phyloP scores from a whole-genome alignment of 257 asterid species.

The Penstemon eatonii region DNA sequence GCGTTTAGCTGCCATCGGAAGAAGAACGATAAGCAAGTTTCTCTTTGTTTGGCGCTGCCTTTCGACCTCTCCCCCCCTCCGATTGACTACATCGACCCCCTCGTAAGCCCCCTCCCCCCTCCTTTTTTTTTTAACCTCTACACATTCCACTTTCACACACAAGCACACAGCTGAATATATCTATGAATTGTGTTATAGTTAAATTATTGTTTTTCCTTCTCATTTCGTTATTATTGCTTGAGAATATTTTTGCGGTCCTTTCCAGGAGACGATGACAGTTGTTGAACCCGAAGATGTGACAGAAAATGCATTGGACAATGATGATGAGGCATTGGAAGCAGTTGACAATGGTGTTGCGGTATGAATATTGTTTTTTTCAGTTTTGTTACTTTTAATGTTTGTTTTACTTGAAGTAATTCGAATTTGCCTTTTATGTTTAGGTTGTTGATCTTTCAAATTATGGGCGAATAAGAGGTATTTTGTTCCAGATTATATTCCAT shows the following conservation, averaged over 20 bases:
- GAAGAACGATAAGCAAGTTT: conserved; percentile 21
- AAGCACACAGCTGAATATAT: neutral
- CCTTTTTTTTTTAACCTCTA: neutral
- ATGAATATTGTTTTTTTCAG: conserved; percentile 27
- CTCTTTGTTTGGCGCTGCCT: conserved; percentile 47
- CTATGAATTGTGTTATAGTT: too few relatives aligned
- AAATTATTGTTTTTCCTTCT: too few relatives aligned
- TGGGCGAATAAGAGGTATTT: conserved; percentile 91
- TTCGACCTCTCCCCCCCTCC: conserved; percentile 95
- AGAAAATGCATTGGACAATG: conserved; percentile 38
- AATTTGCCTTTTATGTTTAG: conserved; percentile 33
- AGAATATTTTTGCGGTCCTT: conserved; percentile 14
- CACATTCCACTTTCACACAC: neutral
- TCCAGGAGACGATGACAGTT: conserved; percentile 52
- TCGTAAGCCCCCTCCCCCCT: conserved; percentile 38
- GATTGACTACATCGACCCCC: conserved; percentile 70
- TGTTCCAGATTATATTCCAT: conserved; percentile 23
- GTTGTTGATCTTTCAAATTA: conserved; percentile 84
- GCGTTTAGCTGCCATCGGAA: conserved; percentile 30
- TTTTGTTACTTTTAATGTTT: neutral
- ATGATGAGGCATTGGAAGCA: conserved; percentile 70
- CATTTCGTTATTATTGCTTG: conserved; percentile 3
- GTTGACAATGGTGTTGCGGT: conserved; percentile 67
- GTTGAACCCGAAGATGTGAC: conserved; percentile 39
- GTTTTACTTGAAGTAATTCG: neutral